Percentiles rank a stretch among this genome's conserved stretches.
These are phyloP conservation scores for Russula vinacea DNA, from an alignment of 768 basidiomycete species.

Conservation along the genomic window DNA sequence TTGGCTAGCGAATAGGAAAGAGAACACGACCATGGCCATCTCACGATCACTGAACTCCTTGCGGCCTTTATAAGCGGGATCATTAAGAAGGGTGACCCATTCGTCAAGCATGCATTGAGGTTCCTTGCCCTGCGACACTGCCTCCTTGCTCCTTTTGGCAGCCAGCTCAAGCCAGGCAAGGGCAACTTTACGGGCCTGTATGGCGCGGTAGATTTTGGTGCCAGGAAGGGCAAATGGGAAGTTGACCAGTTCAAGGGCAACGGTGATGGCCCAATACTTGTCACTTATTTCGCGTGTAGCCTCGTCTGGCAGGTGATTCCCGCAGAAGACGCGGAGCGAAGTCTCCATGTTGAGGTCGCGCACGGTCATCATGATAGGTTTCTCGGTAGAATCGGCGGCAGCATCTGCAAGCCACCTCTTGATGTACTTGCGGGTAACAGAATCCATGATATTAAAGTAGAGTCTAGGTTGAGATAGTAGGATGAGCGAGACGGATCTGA, in stretches of 20 bases:
- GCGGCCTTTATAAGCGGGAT: constrained; percentile 66
- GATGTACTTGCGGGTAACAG: constrained; percentile 74
- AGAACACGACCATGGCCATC: constrained; percentile 96
- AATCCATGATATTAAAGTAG: constrained; percentile 82
- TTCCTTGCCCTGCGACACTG: constrained; percentile 76
- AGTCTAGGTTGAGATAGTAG: constrained; percentile 47
- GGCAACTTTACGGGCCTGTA: constrained; percentile 84
- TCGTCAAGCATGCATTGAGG: constrained; percentile 90
- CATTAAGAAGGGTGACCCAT: constrained; percentile 76
- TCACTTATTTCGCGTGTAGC: constrained; percentile 79
- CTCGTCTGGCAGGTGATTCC: constrained; percentile 78
- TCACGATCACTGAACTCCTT: constrained; percentile 88
- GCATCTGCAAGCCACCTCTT: constrained; percentile 64
- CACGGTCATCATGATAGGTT: constrained; percentile 84
- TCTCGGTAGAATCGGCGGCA: constrained; percentile 45
- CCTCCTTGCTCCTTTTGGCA: constrained; percentile 71
- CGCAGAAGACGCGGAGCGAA: constrained; percentile 94
- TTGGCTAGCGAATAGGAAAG: constrained; percentile 94
- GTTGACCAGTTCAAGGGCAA: constrained; percentile 96
- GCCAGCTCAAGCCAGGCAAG: constrained; percentile 78
- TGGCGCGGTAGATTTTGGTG: constrained; percentile 92
- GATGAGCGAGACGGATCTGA: neutral
- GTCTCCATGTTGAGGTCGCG: constrained; percentile 97
- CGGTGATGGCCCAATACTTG: constrained; percentile 95
- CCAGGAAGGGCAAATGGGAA: constrained; percentile 95